These are phyloP conservation scores for Monosporozyma yasuniensis DNA, from an alignment of 805 yeast species.

Conservation along the genomic window DNA sequence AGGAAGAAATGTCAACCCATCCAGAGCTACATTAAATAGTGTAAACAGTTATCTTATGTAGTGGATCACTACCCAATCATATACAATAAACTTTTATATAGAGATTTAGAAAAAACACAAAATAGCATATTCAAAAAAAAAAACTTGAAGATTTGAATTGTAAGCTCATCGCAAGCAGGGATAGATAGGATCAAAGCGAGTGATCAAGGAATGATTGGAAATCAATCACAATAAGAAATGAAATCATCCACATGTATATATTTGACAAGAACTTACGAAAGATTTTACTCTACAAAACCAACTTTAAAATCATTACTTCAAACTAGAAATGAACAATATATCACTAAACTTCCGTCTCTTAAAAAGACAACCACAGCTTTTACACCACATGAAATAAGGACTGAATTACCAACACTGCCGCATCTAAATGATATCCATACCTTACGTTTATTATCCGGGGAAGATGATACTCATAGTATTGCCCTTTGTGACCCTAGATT, in stretches of 20 bases:
- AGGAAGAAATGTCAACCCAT: conserved; percentile 54
- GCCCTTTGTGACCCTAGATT: neutral
- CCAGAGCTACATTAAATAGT: conserved; percentile 68
- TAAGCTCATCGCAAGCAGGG: neutral
- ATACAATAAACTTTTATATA: neutral
- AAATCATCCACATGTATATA: neutral
- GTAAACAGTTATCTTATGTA: conserved; percentile 50
- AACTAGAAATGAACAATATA: neutral
- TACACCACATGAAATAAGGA: too few relatives aligned
- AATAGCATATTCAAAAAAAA: neutral
- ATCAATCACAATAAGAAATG: neutral
- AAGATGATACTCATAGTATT: neutral
- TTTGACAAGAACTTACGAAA: neutral
- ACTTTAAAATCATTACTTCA: neutral
- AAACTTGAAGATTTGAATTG: too few relatives aligned
- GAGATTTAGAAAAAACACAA: neutral
- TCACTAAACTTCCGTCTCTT: neutral
- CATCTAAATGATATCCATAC: neutral
- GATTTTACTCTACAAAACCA: neutral
- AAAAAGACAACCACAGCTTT: neutral
- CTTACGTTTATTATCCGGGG: neutral
- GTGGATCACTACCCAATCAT: neutral
- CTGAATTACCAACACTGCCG: neutral
- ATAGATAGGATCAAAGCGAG: neutral
- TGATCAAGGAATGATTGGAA: neutral